These are phyloP conservation scores for Bocquillonia castaneifolia DNA, from an alignment of 441 rosid genomes.

Conservation along the genomic window DNA sequence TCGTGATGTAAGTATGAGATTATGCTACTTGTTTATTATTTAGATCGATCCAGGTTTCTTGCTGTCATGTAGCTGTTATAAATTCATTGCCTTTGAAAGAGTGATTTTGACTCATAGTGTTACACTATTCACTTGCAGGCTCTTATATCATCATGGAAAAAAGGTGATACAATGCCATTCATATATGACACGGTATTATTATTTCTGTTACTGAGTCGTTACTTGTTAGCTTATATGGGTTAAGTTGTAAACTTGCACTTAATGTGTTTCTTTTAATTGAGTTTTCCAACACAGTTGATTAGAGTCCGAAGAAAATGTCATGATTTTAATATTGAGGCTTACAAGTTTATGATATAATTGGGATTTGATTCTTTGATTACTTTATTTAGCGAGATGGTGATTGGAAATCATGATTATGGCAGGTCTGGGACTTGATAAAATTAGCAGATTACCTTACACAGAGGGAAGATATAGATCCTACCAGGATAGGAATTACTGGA, in stretches of 20 bases:
- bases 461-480: conserved; percentile 74
- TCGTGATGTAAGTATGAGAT: conserved; percentile 43
- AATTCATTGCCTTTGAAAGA: not conserved
- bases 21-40: not conserved
- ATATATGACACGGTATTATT: conserved; percentile 71
- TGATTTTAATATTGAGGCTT: not conserved
- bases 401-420: conserved; percentile 19
- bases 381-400: conserved; percentile 8
- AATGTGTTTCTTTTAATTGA: not conserved
- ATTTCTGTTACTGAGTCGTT: not conserved
- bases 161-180: conserved; percentile 90
- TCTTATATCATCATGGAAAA: conserved; percentile 75
- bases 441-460: conserved; percentile 73
- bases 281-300: conserved; percentile 10
- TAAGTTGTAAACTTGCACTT: not conserved
- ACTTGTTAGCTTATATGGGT: not conserved
- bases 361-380: not conserved
- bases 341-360: not conserved
- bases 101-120: not conserved
- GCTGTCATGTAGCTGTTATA: not conserved
- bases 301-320: not conserved
- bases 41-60: not conserved
- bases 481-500: conserved; percentile 86
- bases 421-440: conserved; percentile 92
- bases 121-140: conserved; percentile 47